Evolutionary conservation across 2,329 filamentous ascomycete species (phyloP).

Genomic region (Meredithiella fracta): DNA sequence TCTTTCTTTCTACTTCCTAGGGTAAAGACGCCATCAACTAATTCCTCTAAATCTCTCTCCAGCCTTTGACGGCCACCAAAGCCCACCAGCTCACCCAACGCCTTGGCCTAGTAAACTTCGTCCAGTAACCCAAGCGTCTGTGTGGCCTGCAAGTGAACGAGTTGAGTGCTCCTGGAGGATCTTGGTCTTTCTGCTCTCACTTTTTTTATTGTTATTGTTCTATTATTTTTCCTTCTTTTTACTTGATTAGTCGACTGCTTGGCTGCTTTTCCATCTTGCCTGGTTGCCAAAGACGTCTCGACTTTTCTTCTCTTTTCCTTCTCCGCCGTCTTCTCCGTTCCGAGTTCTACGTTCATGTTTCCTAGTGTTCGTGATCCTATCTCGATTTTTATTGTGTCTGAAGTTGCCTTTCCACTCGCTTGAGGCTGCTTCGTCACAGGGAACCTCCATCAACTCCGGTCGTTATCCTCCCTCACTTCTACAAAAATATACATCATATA

Average conservation of each 20-base stretch:
- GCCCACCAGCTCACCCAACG: too few relatives aligned
- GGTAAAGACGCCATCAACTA: too few relatives aligned
- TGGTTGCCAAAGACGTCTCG: background rate
- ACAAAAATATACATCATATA: background rate
- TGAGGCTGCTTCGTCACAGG: background rate
- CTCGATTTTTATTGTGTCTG: background rate
- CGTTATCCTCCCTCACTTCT: background rate
- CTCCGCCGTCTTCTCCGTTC: background rate
- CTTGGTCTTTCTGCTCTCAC: too few relatives aligned
- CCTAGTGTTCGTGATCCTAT: background rate
- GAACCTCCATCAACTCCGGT: background rate
- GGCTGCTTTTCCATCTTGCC: background rate
- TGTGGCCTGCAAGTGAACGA: too few relatives aligned
- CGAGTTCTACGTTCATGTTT: background rate
- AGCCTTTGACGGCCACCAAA: too few relatives aligned
- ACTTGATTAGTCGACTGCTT: background rate
- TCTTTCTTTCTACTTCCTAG: too few relatives aligned
- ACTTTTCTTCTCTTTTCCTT: background rate
- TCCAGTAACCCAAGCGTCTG: too few relatives aligned
- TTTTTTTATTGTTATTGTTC: too few relatives aligned
- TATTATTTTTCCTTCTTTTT: too few relatives aligned
- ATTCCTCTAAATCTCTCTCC: too few relatives aligned
- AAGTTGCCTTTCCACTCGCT: constrained; percentile 3
- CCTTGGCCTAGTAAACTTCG: too few relatives aligned
- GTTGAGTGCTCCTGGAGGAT: too few relatives aligned